phyloP scores from a whole-genome alignment of 192 early-diverging fungal genomes.

The Spizellomyces sp. region DNA sequence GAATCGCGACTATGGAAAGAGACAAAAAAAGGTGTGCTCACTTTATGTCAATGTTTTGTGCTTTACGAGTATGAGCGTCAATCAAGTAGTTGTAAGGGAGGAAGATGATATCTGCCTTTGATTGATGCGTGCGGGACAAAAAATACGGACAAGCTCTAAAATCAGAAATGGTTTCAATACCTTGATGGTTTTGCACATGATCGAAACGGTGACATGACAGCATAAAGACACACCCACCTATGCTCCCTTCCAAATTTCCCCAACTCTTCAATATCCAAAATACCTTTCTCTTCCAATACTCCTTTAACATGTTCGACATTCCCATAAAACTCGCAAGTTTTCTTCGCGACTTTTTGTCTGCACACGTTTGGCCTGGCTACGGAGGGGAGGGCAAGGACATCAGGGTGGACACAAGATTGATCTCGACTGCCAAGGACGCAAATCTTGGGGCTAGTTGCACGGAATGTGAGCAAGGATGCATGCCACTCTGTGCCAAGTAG shows the following conservation, averaged over 20 bases:
- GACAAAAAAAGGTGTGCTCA: not conserved
- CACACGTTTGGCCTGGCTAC: constrained; percentile 46
- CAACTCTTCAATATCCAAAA: constrained; percentile 63
- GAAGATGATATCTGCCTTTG: constrained; percentile 57
- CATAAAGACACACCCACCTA: constrained; percentile 18
- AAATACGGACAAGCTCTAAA: constrained; percentile 63
- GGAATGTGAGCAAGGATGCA: not conserved
- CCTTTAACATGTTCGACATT: constrained; percentile 9
- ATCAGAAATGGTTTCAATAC: not conserved
- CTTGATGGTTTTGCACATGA: not conserved
- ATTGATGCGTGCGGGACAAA: constrained; percentile 41
- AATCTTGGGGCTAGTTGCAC: not conserved
- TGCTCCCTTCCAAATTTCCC: constrained; percentile 41
- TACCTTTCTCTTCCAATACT: constrained; percentile 11
- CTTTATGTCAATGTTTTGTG: constrained; percentile 57
- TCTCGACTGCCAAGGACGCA: constrained; percentile 62
- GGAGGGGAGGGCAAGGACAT: constrained; percentile 29
- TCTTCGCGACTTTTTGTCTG: constrained; percentile 40
- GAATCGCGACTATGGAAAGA: not conserved
- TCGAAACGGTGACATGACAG: not conserved
- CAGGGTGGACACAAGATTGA: constrained; percentile 59
- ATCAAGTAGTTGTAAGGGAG: constrained; percentile 70
- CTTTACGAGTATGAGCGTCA: constrained; percentile 50
- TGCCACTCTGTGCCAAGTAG: not conserved
- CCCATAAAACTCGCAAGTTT: constrained; percentile 41